Evolutionary conservation across 164 flowering plant genomes (phyloP), one percentile per base, ranked within the genome.

Genomic region (Tetrastigma voinierianum): DNA sequence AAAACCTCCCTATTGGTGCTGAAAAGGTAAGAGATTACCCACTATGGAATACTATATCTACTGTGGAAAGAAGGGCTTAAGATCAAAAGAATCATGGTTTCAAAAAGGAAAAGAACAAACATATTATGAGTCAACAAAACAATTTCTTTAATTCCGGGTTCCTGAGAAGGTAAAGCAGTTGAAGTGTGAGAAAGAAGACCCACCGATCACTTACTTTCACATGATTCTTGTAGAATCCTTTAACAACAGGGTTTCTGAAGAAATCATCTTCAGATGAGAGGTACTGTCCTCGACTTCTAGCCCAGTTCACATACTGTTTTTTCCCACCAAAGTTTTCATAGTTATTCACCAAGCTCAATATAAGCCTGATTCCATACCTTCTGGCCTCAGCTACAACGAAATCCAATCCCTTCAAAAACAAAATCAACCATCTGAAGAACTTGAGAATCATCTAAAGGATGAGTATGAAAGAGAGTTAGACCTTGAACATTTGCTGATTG

Each of bases 261-360:
- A 90, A 88, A 73, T 88, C 96, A 77, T 90, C 96, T 60, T 88
- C 96, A 70, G 90, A 82, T 5, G 79, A 57, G n/a, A n/a, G 67
- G 59, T 78, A 70, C 69, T 87, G 91, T 6, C 94, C 90, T 65
- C 68, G 68, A 47, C 72, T 78, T 75, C 86, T 84, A 56, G 84
- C 92, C 96, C 96, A 88, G n/a, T 86, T 65, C 65, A n/a, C n/a
- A n/a, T 88, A 90, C 82, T 88, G 94, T 69, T 82, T 80, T 72
- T 81, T n/a, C n/a, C 97, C 94, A 11, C 97, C n/a, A 70, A 84
- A 83, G 75, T 81, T 81, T 0, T 87, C 86, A 66, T 83, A 91
- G 76, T 91, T 87, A 67, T 91, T 89, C 19, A 67, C 90, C 47
- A 91, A 84, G 78, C 94, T 86, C 62, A 89, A 16, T 53, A 89